Conservation (phyloP, 148 eudicot species). For the Rhododendron mucronatum region DNA sequence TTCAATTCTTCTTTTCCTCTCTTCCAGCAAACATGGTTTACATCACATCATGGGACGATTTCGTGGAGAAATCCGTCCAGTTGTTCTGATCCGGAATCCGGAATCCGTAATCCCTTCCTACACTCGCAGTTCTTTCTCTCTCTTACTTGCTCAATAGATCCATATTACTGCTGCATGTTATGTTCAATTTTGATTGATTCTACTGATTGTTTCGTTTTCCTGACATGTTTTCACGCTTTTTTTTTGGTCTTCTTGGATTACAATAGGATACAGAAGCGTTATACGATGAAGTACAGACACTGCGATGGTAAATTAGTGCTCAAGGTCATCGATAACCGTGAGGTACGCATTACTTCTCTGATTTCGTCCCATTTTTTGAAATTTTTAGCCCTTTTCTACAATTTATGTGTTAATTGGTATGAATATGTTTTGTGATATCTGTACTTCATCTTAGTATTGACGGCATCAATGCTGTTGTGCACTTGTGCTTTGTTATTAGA, state of each 20-base stretch:
- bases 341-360: constrained; percentile 37
- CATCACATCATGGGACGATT: no score
- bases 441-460: neutral
- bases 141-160: no score
- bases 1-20: no score
- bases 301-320: constrained; percentile 92
- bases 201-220: neutral
- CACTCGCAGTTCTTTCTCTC: no score
- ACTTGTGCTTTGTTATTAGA: no score
- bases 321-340: constrained; percentile 85
- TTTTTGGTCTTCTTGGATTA: neutral
- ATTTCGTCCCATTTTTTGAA: neutral
- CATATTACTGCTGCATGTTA: neutral
- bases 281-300: constrained; percentile 76
- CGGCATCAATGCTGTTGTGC: neutral
- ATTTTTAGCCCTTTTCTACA: neutral
- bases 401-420: no score
- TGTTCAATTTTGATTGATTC: neutral
- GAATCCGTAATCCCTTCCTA: no score
- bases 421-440: neutral
- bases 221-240: neutral
- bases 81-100: no score
- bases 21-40: no score
- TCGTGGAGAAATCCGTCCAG: no score
- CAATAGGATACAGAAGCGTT: constrained; percentile 51